Conservation (phyloP, 352 stramenopile genomes). For the Globisporangium abappressorium region DNA sequence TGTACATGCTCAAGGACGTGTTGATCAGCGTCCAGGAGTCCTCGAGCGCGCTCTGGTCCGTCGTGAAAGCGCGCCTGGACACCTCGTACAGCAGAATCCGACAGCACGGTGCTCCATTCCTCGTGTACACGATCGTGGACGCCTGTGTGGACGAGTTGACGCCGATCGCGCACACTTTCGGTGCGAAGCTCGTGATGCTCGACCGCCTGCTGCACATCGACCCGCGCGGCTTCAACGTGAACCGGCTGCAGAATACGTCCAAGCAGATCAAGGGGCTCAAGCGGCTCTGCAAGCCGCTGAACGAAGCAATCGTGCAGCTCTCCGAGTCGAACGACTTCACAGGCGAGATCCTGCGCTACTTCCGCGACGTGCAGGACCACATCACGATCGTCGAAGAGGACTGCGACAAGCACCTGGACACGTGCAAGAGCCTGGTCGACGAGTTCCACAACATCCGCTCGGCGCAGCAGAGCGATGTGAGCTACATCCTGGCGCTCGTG, state of each 20-base stretch:
- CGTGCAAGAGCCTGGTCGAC: conserved; percentile 61
- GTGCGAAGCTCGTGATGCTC: conserved; percentile 70
- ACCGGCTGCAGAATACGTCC: conserved; percentile 45
- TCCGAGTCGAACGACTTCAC: conserved; percentile 68
- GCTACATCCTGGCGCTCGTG: conserved; percentile 78
- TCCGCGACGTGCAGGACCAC: conserved; percentile 85
- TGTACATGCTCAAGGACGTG: conserved; percentile 72
- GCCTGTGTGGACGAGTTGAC: conserved; percentile 79
- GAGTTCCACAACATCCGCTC: conserved; percentile 68
- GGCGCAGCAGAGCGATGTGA: conserved; percentile 69
- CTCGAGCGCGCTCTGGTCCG: conserved; percentile 45
- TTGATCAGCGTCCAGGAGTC: conserved; percentile 73
- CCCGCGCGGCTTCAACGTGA: conserved; percentile 52
- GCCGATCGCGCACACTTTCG: conserved; percentile 70
- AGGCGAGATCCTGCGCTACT: conserved; percentile 71
- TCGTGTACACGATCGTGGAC: conserved; percentile 82
- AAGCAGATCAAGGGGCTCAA: conserved; percentile 81
- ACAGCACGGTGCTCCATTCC: conserved; percentile 66
- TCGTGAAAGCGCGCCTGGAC: conserved; percentile 60
- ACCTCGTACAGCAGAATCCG: conserved; percentile 84
- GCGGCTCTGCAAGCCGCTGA: conserved; percentile 64
- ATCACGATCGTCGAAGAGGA: conserved; percentile 78
- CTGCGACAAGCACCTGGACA: conserved; percentile 74
- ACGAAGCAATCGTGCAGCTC: conserved; percentile 72
- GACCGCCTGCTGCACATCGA: conserved; percentile 60